These are phyloP conservation scores for Malassezia furfur DNA, from an alignment of 1,284 basidiomycete genomes.

Conservation along the genomic window DNA sequence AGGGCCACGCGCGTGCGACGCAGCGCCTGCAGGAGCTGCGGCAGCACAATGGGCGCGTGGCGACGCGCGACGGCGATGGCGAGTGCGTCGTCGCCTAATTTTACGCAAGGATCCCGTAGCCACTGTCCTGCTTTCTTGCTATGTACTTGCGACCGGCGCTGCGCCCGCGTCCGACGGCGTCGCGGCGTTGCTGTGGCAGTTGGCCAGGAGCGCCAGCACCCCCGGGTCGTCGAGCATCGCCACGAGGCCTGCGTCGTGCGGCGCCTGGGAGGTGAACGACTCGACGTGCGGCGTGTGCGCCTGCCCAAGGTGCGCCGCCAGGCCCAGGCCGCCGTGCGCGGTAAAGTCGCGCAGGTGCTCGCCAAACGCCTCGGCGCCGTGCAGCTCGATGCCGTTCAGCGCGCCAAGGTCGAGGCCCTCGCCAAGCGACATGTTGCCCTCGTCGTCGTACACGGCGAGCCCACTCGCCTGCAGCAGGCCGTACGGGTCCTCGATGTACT, in stretches of 20 bases:
- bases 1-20: constrained; percentile 91
- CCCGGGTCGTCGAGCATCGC: constrained; percentile 15
- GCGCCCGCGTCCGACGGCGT: background rate
- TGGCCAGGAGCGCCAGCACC: constrained; percentile 13
- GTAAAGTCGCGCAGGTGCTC: constrained; percentile 30
- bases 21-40: constrained; percentile 71
- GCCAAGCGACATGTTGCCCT: constrained; percentile 1
- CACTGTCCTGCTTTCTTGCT: too few species aligned
- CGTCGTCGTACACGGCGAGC: constrained; percentile 25
- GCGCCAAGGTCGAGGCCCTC: constrained; percentile 24
- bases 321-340: constrained; percentile 23
- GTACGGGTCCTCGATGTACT: constrained; percentile 43
- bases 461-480: constrained; percentile 37
- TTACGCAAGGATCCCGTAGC: too few species aligned
- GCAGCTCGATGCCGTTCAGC: constrained; percentile 34
- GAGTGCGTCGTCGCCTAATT: constrained; percentile 35
- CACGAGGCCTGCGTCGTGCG: background rate
- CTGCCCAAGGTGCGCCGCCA: constrained; percentile 31
- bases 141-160: constrained; percentile 2
- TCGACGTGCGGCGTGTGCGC: constrained; percentile 5
- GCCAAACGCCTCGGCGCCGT: constrained; percentile 26
- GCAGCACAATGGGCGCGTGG: constrained; percentile 21
- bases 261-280: background rate
- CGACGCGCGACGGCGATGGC: constrained; percentile 34
- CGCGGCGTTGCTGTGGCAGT: background rate